These are phyloP conservation scores for Podosphaera fusca DNA, from an alignment of 2,329 filamentous ascomycete genomes.

Conservation along the genomic window DNA sequence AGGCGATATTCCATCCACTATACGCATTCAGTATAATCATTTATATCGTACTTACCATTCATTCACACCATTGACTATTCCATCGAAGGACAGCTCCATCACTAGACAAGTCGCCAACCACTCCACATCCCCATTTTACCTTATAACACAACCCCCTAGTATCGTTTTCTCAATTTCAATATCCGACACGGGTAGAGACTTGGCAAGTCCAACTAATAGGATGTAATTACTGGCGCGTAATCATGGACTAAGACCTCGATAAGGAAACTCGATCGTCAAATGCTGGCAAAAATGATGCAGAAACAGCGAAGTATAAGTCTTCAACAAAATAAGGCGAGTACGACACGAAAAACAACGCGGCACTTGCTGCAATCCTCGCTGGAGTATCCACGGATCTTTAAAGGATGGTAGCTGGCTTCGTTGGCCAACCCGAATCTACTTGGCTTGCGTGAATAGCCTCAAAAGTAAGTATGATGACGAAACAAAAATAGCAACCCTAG, in stretches of 20 bases:
- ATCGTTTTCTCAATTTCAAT: not conserved
- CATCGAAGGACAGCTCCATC: too few species aligned
- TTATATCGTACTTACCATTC: too few species aligned
- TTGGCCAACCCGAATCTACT: not conserved
- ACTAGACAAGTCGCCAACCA: too few species aligned
- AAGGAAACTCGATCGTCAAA: not conserved
- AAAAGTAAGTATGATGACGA: constrained; percentile 1
- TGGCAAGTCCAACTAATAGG: not conserved
- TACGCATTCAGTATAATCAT: too few species aligned
- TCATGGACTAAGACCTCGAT: not conserved
- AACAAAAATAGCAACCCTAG: not conserved
- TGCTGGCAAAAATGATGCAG: not conserved
- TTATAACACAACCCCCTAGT: too few species aligned
- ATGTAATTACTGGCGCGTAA: not conserved
- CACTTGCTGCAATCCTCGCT: constrained; percentile 1
- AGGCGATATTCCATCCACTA: too few species aligned
- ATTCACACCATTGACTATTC: too few species aligned
- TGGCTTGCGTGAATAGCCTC: not conserved
- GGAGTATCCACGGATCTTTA: not conserved
- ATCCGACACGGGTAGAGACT: not conserved
- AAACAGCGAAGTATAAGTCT: not conserved
- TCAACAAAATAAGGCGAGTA: not conserved
- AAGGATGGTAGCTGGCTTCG: constrained; percentile 1
- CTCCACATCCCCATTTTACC: too few species aligned
- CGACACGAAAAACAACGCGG: not conserved